Percentiles rank a stretch among this genome's conserved stretches.
These are phyloP conservation scores for Williopsis jadinii DNA, from an alignment of 1,139 yeast species.

Conservation along the genomic window DNA sequence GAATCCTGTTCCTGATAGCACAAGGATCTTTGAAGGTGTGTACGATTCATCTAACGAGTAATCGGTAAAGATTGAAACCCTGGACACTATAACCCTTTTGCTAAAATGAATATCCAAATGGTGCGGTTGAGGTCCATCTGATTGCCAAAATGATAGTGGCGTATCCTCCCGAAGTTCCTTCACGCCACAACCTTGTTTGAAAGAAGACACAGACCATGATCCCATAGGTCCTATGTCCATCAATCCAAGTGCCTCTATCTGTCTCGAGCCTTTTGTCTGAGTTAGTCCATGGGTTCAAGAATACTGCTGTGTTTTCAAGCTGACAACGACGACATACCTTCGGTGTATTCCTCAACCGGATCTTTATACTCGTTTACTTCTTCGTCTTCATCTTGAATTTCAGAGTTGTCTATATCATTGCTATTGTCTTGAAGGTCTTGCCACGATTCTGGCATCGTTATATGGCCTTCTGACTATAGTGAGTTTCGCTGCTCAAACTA, in stretches of 20 bases:
- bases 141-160: conserved; percentile 83
- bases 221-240: conserved; percentile 78
- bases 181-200: conserved; percentile 67
- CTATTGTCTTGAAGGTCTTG: conserved; percentile 19
- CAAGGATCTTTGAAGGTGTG: conserved; percentile 69
- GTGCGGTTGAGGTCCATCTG: conserved; percentile 95
- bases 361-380: conserved; percentile 17
- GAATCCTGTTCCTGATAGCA: conserved; percentile 80
- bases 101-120: conserved; percentile 73
- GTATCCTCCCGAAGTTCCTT: conserved; percentile 67
- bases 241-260: conserved; percentile 50
- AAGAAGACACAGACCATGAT: conserved; percentile 78
- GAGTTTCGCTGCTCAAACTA: too few relatives aligned
- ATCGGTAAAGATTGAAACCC: conserved; percentile 67
- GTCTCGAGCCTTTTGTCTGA: conserved; percentile 43
- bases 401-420: conserved; percentile 6
- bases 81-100: conserved; percentile 63
- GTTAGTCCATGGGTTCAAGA: neutral
- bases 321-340: conserved; percentile 8
- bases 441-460: conserved; percentile 21
- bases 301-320: neutral
- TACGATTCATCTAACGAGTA: conserved; percentile 78
- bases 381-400: conserved; percentile 10
- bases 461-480: too few relatives aligned
- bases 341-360: conserved; percentile 10